Conservation (phyloP, 2,329 filamentous ascomycete genomes). For the Camillea tinctor region DNA sequence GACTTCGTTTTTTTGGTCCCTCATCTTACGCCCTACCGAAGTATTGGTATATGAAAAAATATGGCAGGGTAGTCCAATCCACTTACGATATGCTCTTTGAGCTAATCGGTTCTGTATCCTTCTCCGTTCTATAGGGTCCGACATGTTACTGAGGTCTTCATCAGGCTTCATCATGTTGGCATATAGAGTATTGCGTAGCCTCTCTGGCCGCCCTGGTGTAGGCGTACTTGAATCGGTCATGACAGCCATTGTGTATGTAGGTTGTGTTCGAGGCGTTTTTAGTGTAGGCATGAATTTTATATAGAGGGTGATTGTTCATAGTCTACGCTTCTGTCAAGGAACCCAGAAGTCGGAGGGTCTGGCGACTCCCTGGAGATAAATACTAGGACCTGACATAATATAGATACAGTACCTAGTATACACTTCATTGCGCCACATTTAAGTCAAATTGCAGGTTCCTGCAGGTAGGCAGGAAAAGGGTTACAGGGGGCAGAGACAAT, state of each 20-base stretch:
- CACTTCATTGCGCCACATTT: slow-evolving; percentile 15
- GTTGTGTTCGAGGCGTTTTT: slow-evolving; percentile 3
- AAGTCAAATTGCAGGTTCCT: slow-evolving; percentile 19
- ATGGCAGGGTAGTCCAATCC: not conserved
- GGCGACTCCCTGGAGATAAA: slow-evolving; percentile 5
- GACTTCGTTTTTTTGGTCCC: slow-evolving; percentile 26
- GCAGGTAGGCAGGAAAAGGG: slow-evolving; percentile 5
- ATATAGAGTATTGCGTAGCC: slow-evolving; percentile 23
- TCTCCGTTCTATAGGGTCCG: slow-evolving; percentile 20
- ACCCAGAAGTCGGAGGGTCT: not conserved
- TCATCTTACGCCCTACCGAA: slow-evolving; percentile 23
- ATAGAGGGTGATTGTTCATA: not conserved
- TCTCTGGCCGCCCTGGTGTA: slow-evolving; percentile 19
- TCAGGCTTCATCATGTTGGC: slow-evolving; percentile 27
- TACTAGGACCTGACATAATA: slow-evolving; percentile 11
- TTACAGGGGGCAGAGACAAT: slow-evolving; percentile 7
- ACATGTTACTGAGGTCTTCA: slow-evolving; percentile 24
- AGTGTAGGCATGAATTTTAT: not conserved
- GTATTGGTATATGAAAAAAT: slow-evolving; percentile 3
- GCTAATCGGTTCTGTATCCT: slow-evolving; percentile 24
- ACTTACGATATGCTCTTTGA: slow-evolving; percentile 23
- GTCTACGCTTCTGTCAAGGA: not conserved
- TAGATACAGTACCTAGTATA: slow-evolving; percentile 1
- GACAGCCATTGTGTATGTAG: slow-evolving; percentile 16
- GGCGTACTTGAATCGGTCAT: slow-evolving; percentile 13